Conservation (phyloP, 306 rosid genomes). For the Cicer cuneatum region DNA sequence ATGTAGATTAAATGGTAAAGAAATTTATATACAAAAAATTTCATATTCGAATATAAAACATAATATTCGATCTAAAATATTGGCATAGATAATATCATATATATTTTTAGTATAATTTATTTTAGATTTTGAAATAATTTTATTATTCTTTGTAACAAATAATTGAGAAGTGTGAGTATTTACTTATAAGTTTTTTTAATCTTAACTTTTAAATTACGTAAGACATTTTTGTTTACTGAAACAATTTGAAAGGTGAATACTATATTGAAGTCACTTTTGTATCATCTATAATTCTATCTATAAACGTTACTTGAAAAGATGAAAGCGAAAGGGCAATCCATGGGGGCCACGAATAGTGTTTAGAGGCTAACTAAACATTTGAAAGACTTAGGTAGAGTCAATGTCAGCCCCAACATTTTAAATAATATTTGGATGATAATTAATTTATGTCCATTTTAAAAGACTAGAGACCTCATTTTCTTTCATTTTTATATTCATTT, state of each 20-base stretch:
- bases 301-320: constrained; percentile 19
- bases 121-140: no score
- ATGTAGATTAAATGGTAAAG: no score
- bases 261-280: constrained; percentile 35
- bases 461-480: constrained; percentile 26
- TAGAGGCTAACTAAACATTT: constrained; percentile 26
- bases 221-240: no score
- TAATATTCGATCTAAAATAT: no score
- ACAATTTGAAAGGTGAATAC: background rate
- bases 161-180: no score
- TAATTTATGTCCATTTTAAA: constrained; percentile 29
- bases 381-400: constrained; percentile 37
- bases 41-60: no score
- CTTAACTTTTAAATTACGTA: no score
- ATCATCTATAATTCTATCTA: background rate
- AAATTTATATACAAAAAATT: no score
- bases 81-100: no score
- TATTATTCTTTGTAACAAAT: no score
- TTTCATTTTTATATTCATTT: constrained; percentile 20
- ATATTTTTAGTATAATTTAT: no score
- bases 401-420: constrained; percentile 5
- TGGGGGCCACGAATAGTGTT: constrained; percentile 42
- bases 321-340: constrained; percentile 35
- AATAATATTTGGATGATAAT: constrained; percentile 24
- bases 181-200: no score